Conservation (phyloP, 1,139 yeast species). For the Geotrichum phurueaensis region DNA sequence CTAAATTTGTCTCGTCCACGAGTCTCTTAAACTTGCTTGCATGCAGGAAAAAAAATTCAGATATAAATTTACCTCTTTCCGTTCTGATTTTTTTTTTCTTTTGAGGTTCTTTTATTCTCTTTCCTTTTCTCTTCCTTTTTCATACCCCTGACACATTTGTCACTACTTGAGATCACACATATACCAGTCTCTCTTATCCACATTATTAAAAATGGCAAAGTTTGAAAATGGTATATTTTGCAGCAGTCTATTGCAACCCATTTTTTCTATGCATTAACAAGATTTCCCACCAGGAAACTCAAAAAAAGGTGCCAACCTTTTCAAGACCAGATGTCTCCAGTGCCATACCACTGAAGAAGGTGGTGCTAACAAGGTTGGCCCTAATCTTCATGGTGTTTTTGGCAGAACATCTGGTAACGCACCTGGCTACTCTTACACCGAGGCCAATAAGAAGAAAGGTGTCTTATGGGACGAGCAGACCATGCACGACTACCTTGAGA, state of each 20-base stretch:
- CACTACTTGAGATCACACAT: neutral
- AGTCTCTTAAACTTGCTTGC: neutral
- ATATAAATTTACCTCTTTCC: conserved; percentile 1
- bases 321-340: conserved; percentile 98
- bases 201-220: neutral
- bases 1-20: neutral
- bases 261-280: neutral
- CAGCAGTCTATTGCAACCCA: neutral
- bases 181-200: neutral
- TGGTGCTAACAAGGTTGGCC: conserved; percentile 98
- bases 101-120: neutral
- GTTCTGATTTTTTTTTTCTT: neutral
- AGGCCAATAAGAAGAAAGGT: conserved; percentile 96
- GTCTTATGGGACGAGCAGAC: conserved; percentile 82
- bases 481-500: conserved; percentile 91
- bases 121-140: neutral
- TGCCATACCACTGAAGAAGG: conserved; percentile 97
- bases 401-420: conserved; percentile 92
- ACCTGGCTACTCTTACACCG: conserved; percentile 91
- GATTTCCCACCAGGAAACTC: conserved; percentile 55
- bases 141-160: no score
- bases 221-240: neutral
- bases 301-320: conserved; percentile 96
- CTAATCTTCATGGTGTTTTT: conserved; percentile 91
- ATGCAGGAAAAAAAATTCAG: neutral